Evolutionary conservation across 2,329 filamentous ascomycete genomes (phyloP).

Genomic region (Chrysosphaeria jannelii): DNA sequence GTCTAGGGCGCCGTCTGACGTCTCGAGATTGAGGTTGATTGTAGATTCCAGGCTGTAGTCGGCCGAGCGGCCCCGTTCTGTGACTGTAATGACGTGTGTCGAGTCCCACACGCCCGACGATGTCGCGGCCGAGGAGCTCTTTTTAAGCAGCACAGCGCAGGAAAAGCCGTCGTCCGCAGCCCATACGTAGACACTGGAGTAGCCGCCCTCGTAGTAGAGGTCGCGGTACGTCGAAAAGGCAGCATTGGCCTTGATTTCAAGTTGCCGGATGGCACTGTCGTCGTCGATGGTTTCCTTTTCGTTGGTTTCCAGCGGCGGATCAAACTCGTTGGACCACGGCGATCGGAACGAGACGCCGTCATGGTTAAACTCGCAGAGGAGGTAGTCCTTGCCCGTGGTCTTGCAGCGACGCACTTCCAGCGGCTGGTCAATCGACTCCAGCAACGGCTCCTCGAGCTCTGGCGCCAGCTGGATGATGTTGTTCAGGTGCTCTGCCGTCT

Average conservation of each 20-base stretch:
- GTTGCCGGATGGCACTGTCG: slow-evolving; percentile 76
- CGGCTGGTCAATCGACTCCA: slow-evolving; percentile 91
- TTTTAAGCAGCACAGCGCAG: slow-evolving; percentile 84
- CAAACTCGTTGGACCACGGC: slow-evolving; percentile 98
- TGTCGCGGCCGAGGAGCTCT: slow-evolving; percentile 26
- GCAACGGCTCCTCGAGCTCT: slow-evolving; percentile 83
- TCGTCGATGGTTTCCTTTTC: too few species aligned
- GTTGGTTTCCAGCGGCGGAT: slow-evolving; percentile 57
- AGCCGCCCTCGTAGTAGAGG: slow-evolving; percentile 87
- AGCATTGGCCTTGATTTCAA: slow-evolving; percentile 84
- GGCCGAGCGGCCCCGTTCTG: slow-evolving; percentile 66
- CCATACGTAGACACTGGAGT: slow-evolving; percentile 94
- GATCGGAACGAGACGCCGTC: slow-evolving; percentile 94
- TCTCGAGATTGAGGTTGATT: slow-evolving; percentile 69
- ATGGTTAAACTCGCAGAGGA: slow-evolving; percentile 98
- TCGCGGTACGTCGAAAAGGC: slow-evolving; percentile 93
- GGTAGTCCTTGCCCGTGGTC: slow-evolving; percentile 75
- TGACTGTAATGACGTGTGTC: slow-evolving; percentile 94
- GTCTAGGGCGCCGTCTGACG: slow-evolving; percentile 45
- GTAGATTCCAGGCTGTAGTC: slow-evolving; percentile 97
- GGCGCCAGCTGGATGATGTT: slow-evolving; percentile 70
- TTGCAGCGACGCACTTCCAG: slow-evolving; percentile 63
- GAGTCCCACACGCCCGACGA: slow-evolving; percentile 79
- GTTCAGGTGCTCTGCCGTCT: slow-evolving; percentile 67
- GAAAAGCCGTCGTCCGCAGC: slow-evolving; percentile 94